These are phyloP conservation scores for Platanthera zijinensis DNA, from an alignment of 106 monocot species.

Conservation along the genomic window DNA sequence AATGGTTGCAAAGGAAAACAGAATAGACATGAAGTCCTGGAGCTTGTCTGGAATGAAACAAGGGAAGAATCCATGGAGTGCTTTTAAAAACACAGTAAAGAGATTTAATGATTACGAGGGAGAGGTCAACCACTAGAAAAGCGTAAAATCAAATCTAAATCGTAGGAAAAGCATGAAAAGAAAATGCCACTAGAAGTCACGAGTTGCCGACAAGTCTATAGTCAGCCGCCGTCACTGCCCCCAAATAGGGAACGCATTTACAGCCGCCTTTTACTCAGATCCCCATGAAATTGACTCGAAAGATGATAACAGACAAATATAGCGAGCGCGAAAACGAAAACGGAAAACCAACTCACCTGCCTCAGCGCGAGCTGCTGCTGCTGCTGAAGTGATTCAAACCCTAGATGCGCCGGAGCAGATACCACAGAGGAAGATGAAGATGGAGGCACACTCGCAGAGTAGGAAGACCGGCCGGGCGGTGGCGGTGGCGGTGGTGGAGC, in stretches of 20 bases:
- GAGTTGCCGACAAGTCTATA: neutral
- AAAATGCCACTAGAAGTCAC: neutral
- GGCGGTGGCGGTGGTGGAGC: slow-evolving; percentile 12
- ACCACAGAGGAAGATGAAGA: slow-evolving; percentile 47
- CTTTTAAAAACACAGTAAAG: neutral
- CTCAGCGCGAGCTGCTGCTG: slow-evolving; percentile 34
- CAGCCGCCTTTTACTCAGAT: slow-evolving; percentile 22
- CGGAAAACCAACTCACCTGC: slow-evolving; percentile 37
- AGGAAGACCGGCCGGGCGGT: slow-evolving; percentile 15
- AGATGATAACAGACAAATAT: neutral
- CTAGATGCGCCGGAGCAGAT: slow-evolving; percentile 28
- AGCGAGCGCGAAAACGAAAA: neutral
- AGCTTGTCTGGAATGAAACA: neutral
- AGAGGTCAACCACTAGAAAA: neutral
- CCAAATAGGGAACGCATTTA: neutral
- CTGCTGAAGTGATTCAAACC: slow-evolving; percentile 25
- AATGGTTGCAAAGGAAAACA: neutral
- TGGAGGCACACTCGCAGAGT: slow-evolving; percentile 28
- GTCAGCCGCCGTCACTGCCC: neutral
- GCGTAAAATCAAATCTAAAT: slow-evolving; percentile 9
- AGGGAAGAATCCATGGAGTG: neutral
- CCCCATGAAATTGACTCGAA: slow-evolving; percentile 7
- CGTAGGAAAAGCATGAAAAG: slow-evolving; percentile 12
- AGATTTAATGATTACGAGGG: slow-evolving; percentile 7
- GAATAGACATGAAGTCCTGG: neutral